Evolutionary conservation across 331 rosid genomes (phyloP).

Genomic region (Cucumis variabilis): DNA sequence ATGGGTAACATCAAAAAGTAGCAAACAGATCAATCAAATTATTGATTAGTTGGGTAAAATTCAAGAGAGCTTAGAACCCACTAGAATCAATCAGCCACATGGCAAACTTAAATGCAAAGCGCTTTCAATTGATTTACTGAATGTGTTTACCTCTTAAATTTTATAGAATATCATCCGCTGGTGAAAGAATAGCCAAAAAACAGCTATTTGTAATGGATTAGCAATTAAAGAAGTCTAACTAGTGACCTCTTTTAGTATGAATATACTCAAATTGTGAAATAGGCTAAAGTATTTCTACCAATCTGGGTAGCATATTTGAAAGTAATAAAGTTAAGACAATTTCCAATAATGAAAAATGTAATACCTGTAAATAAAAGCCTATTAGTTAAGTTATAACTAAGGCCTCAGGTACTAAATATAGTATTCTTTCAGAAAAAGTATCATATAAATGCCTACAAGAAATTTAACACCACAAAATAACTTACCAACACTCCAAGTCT

Average conservation of each 20-base stretch:
- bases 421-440: slow-evolving; percentile 30
- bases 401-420: slow-evolving; percentile 16
- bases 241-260: slow-evolving; percentile 3
- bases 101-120: not conserved
- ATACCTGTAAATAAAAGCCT: slow-evolving; percentile 65
- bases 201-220: not conserved
- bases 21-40: not conserved
- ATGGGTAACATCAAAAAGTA: slow-evolving; percentile 2
- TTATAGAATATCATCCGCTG: not conserved
- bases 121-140: not conserved
- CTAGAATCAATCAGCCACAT: not conserved
- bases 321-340: slow-evolving; percentile 91
- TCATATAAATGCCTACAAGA: slow-evolving; percentile 24
- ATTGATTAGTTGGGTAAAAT: not conserved
- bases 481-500: slow-evolving; percentile 94
- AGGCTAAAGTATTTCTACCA: slow-evolving; percentile 29
- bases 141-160: not conserved
- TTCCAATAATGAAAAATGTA: slow-evolving; percentile 83
- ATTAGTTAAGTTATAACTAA: slow-evolving; percentile 19
- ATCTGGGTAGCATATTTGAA: slow-evolving; percentile 99
- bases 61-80: not conserved
- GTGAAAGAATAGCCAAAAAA: not conserved
- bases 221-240: not conserved
- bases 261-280: not conserved
- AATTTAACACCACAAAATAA: slow-evolving; percentile 34